A percentile compares a stretch with the other conserved stretches of the same genome.
Conservation (phyloP, 805 yeast genomes). For the Candida pseudofarinosa region DNA sequence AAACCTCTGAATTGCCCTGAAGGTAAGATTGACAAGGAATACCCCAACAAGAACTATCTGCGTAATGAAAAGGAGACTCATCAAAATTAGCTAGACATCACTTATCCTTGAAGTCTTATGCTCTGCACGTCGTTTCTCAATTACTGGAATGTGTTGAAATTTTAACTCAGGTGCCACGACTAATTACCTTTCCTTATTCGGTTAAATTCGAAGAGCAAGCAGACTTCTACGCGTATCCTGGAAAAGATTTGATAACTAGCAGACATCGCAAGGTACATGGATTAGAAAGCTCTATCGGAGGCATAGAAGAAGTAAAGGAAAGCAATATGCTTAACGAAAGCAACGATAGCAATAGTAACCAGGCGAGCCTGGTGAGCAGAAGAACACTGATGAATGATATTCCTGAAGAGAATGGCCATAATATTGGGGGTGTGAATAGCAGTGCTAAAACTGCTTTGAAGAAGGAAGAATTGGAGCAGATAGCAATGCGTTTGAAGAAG, state of each 20-base stretch:
- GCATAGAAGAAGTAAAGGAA: neutral
- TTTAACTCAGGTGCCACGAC: neutral
- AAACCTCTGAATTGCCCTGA: constrained; percentile 9
- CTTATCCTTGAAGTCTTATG: neutral
- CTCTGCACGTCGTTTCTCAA: no score
- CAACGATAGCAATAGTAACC: neutral
- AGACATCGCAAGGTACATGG: neutral
- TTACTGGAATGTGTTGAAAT: neutral
- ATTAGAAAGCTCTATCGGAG: neutral
- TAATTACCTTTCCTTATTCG: neutral
- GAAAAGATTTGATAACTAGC: neutral
- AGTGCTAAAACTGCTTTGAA: constrained; percentile 33
- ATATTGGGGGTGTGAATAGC: neutral
- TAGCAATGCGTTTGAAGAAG: constrained; percentile 39
- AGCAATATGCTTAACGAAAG: no score
- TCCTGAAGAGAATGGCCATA: neutral
- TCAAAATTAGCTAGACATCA: neutral
- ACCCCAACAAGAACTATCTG: neutral
- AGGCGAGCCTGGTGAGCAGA: constrained; percentile 8
- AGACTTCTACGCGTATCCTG: neutral
- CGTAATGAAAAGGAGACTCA: neutral
- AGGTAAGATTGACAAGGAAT: neutral
- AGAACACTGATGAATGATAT: neutral
- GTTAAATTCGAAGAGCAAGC: neutral
- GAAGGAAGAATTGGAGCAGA: constrained; percentile 42